Evolutionary conservation across 345 rosid genomes (phyloP), one percentile per base, ranked within the genome.

Genomic region (Linum trigynum): DNA sequence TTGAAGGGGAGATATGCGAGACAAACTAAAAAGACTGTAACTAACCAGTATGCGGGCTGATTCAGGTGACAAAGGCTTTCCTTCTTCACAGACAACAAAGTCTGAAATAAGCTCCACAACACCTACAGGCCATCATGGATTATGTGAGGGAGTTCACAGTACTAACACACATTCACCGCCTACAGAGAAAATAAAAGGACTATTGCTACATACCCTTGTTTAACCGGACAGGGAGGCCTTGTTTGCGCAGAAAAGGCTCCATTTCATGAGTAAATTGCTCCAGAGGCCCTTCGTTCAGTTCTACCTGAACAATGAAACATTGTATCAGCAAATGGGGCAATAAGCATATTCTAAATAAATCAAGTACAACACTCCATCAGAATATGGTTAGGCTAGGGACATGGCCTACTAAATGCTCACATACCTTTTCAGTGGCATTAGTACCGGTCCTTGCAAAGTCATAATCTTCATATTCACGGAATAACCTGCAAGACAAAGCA

Each of bases 161-260:
- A 23, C 32, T 23, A 23, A 23, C 32, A 23, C 32, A 23, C 0
- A 23, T 1, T 23, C 32, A 23, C 32, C 0, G 32, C 32, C 32
- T 23, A 23, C 32, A 23, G 32, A 23, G 32, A 23, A 23, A 23
- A 0, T 23, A 23, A 23, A 23, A 23, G 1, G 32, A 23, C 14
- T 10, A 48, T 55, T 65, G 63, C 23, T 35, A 43, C 41, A 5
- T 38, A 94, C 99, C 96, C 83, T 79, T 86, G 82, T 89, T 95
- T 75, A 95, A 77, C 61, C 97, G 83, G 70, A 95, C 99, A 67
- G 97, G 99, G 89, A 95, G 69, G 37, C 92, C 95, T 77, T 89
- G 99, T 75, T 89, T 91, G 65, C 99, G 88, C 64, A 91, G 68
- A 63, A 85, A 79, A 5, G 99, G 99, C 81, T 95, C 99, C 99